Percentiles rank a stretch among this genome's conserved stretches.
Conservation (phyloP, 305 asterid species). For the Fraxinus dipetala region DNA sequence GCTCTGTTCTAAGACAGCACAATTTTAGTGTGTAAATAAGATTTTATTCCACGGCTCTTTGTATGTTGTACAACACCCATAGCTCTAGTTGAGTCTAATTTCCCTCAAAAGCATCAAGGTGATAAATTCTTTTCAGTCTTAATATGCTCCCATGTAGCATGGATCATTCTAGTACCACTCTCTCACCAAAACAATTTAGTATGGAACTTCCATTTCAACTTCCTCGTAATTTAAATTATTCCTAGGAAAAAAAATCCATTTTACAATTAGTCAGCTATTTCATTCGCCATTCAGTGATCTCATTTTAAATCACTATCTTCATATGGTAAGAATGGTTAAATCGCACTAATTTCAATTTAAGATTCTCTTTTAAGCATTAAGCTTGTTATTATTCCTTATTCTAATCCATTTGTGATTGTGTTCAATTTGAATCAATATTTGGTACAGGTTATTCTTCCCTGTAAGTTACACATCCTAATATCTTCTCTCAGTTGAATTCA, state of each 20-base stretch:
- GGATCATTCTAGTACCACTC: neutral
- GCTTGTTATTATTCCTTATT: neutral
- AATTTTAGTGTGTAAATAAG: neutral
- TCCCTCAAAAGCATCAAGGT: neutral
- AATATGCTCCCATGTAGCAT: neutral
- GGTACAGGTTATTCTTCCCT: slow-evolving; percentile 3
- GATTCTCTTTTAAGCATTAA: neutral
- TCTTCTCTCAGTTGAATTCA: neutral
- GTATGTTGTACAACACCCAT: neutral
- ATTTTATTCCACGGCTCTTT: neutral
- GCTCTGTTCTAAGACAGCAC: neutral
- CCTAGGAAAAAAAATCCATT: too few species aligned
- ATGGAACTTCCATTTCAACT: neutral
- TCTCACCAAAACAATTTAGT: neutral
- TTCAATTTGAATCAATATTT: slow-evolving; percentile 9
- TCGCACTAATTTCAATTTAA: too few species aligned
- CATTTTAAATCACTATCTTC: neutral
- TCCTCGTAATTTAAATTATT: too few species aligned
- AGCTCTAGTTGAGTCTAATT: too few species aligned
- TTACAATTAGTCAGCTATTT: neutral
- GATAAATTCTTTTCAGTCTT: neutral
- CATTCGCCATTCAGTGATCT: neutral
- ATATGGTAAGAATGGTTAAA: neutral
- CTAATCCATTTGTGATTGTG: neutral
- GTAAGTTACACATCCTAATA: neutral